Evolutionary conservation across 225 moss, liverwort and hornwort genomes (phyloP), one percentile per base, ranked within the genome.

Genomic region (Bryoerythrophyllum caledonicum): DNA sequence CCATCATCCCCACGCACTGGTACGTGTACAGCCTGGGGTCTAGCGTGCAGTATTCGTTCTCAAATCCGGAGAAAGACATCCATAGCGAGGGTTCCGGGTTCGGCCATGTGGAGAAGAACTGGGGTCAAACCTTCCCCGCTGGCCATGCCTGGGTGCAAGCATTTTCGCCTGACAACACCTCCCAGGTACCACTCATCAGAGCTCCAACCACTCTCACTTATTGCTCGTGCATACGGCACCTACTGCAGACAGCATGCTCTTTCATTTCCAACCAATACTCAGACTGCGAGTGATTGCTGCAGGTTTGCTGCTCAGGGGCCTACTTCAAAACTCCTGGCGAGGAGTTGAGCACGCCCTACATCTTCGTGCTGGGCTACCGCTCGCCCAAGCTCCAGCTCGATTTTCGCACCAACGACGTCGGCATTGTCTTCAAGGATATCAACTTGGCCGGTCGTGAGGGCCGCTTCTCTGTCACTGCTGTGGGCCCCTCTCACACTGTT

Each of bases 121-220:
- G 93, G 90, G 93, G 93, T 61, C 81, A 82, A 67, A 87, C 87
- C 32, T 93, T 93, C 14, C 93, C 93, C 30, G 83, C 89, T 20
- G 93, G 93, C 20, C 93, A 91, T 78, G 81, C 87, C 46, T 89
- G 93, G 93, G 67, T 86, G 82, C 93, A 93, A 76, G 93, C 83
- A 12, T 85, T 91, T 71, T 57, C 84, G 30, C 12, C 75, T 13
- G 85, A 91, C 35, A 91, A 91, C 43, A 82, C 77, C 43, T 80
- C 93, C 54, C 89, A 89, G 91, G 93, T 93, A 77, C 6, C 1
- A 19, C 48, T 49, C 48, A 17, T 49, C 48, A 49, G 5, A 19
- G 19, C 5, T 19, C 48, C 48, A 49, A 49, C 48, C 48, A 49
- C 48, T 49, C 48, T 5, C 48, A 7, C 19, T 49, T 49, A 49